Evolutionary conservation across 371 early-diverging fungal species (phyloP).

Genomic region (Nematocida parisii): DNA sequence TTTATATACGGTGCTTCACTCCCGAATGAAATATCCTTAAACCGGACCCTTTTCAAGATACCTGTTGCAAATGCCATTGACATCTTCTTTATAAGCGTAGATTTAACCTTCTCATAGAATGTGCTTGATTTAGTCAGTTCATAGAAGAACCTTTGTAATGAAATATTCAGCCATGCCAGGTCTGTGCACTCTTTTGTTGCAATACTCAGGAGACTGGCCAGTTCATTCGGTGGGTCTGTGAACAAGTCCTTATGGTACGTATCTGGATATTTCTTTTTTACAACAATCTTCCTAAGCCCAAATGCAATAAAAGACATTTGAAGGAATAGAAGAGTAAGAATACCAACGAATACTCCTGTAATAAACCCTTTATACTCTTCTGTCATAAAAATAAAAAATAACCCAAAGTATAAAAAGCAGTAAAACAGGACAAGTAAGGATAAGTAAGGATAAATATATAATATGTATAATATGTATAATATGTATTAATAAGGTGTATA

Average conservation of each 20-base stretch:
- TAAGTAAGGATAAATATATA: too few relatives aligned
- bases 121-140: constrained; percentile 61
- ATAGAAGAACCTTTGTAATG: constrained; percentile 63
- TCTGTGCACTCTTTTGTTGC: constrained; percentile 60
- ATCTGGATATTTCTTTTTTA: constrained; percentile 42
- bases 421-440: too few relatives aligned
- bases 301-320: constrained; percentile 23
- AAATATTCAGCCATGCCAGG: constrained; percentile 65
- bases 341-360: constrained; percentile 13
- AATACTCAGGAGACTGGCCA: constrained; percentile 24
- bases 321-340: constrained; percentile 25
- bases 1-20: constrained; percentile 65
- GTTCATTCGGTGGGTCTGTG: constrained; percentile 38
- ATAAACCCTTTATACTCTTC: constrained; percentile 27
- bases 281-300: constrained; percentile 40
- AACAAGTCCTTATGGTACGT: constrained; percentile 42
- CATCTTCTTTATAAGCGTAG: constrained; percentile 57
- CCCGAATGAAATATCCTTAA: constrained; percentile 64
- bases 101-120: constrained; percentile 61
- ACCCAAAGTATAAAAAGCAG: constrained; percentile 6
- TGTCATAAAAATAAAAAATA: constrained; percentile 5
- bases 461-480: too few relatives aligned
- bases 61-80: constrained; percentile 49
- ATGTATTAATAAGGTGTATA: too few relatives aligned
- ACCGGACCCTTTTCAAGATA: constrained; percentile 59